Evolutionary conservation across 164 flowering plant species (phyloP), one percentile per base, ranked within the genome.

Genomic region (Macadamia integrifolia): DNA sequence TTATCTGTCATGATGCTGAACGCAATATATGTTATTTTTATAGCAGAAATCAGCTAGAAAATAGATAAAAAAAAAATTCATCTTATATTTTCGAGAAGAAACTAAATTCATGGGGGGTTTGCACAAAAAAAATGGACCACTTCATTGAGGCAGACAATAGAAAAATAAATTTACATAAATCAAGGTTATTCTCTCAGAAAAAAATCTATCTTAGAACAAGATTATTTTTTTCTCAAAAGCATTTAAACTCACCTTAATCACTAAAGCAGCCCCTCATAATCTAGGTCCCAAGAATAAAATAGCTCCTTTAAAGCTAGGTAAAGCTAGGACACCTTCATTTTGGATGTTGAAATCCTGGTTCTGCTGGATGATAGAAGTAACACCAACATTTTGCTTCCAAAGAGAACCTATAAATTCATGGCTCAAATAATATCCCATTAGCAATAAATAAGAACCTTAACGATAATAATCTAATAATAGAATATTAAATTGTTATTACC

Each of bases 251-350:
- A 50, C 12, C 12, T 43, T 43, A 9, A 43, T 9, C 46, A 43
- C 46, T 4, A 43, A 43, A 4, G 15, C 55, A 50, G 2, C 6
- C 9, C 14, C 9, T 50, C 55, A 50, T 50, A 50, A 57, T 30
- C 29, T 57, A 63, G 31, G 52, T 70, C 59, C 40, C 42, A 59
- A 35, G 49, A 58, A 56, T 14, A 58, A 67, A 31, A 31, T 12
- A 66, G 74, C 73, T 90, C 98, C 98, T 86, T 88, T 90, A 78
- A 82, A 89, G 71, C 97, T 95, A 18, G 93, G 97, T 65, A 90
- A 84, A 50, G 98, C 15, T 9, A 15, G 55, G 13, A 50, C 9
- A 50, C 13, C 55, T 50, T 50, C 55, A 50, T 50, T 50, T 50
- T 50, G 55, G 55, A 50, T 50, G 55, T 15, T 50, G 55, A 50